Conservation (phyloP, 2,329 filamentous ascomycete genomes). For the Cercospora beticola region DNA sequence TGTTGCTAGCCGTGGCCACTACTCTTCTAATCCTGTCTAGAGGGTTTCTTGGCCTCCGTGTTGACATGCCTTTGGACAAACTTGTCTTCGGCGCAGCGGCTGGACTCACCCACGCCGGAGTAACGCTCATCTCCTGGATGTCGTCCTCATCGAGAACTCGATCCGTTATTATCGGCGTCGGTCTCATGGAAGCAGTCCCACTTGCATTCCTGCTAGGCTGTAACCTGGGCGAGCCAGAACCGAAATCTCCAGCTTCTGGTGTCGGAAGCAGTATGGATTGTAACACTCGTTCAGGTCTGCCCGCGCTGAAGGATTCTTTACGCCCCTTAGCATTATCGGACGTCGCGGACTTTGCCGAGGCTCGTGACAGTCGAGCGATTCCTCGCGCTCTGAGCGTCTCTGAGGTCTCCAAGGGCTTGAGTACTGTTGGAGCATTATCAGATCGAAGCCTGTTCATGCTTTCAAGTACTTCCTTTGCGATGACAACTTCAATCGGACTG, state of each 20-base stretch:
- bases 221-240: conserved; percentile 4
- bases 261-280: conserved; percentile 21
- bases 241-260: conserved; percentile 27
- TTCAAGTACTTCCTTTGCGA: conserved; percentile 31
- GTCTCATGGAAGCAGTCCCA: neutral
- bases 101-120: conserved; percentile 26
- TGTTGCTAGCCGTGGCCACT: conserved; percentile 31
- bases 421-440: conserved; percentile 10
- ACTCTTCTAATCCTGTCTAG: conserved; percentile 27
- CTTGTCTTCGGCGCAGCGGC: conserved; percentile 13
- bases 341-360: conserved; percentile 17
- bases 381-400: conserved; percentile 33
- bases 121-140: conserved; percentile 28
- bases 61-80: conserved; percentile 13
- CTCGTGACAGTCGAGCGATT: conserved; percentile 31
- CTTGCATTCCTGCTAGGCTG: neutral
- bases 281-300: conserved; percentile 12
- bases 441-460: conserved; percentile 4
- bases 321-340: neutral
- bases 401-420: conserved; percentile 28
- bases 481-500: conserved; percentile 28
- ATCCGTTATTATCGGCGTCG: neutral
- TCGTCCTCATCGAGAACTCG: conserved; percentile 16
- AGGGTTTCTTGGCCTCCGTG: conserved; percentile 21
- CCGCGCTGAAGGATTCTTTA: conserved; percentile 18